Base-by-base conservation (phyloP, 768 basidiomycete genomes). In the Boletus rubropictus region DNA sequence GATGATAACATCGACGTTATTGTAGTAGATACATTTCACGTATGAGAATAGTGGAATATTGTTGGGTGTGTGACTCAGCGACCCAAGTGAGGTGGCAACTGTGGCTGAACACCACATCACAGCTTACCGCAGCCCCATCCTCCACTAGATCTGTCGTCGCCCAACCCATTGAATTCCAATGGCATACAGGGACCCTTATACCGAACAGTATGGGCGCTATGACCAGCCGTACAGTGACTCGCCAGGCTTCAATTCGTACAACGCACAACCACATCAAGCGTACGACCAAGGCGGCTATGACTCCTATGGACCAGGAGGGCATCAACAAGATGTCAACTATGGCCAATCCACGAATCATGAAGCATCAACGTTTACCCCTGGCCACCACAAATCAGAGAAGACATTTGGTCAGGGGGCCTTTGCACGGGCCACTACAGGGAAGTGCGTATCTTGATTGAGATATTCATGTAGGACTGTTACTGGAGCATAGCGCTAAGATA, bases 141-240 rank as follows among this genome's bases (percentile, higher is more conserved):
- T n/a, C 29, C 10, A 9, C 20, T 24, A 25, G 24, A 8, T 1
- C 24, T 25, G 24, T 25, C 5, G 24, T 9, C n/a, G 5, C 11
- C 33, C 44, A 14, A 34, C 34, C 29, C 18, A 6, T 27, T 17
- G 20, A 46, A 34, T 44, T 28, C 45, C 50, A 42, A 67, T 63
- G 53, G 78, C 81, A 72, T 80, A 81, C 63, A 71, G 66, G 49
- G 79, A 83, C 61, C 79, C 80, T 18, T 78, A 81, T 57, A 49
- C 70, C 50, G 69, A 63, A 42, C 68, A 61, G 42, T 55, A 55
- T 39, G 61, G 54, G n/a, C 56, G 53, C 14, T 52, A 66, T 31
- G 52, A 64, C 50, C 56, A 58, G 21, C 63, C 62, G 36, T 72
- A 73, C 53, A 53, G 55, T 28, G 66, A 73, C 24, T 54, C 58